Base-by-base conservation (phyloP, 169 alveolate genomes). In the Cryptosporidium sp. region DNA sequence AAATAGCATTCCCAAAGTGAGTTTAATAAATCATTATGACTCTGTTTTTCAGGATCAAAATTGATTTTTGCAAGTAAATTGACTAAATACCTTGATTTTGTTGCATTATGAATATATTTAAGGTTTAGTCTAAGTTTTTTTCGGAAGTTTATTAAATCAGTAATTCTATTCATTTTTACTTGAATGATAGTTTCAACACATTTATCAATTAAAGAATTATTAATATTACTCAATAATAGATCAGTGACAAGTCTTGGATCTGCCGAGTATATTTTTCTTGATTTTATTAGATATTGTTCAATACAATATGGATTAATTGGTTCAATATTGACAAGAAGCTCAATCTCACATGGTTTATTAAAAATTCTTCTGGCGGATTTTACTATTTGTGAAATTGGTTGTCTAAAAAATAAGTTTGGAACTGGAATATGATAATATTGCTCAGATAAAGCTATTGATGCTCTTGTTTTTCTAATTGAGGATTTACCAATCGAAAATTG, bases 61-160 rank as follows among this genome's bases (percentile, higher is more conserved):
- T 80, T 80, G 6, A 86, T 69, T 52, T 71, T 74, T 26, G 92
- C 89, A 48, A 80, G 75, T n/a, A 62, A 31, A 48, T 80, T 80
- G 10, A 80, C 52, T 21, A 80, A 80, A 70, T 59, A 71, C 55
- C 92, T 86, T 7, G 92, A 86, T 50, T 73, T 74, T 0, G 92
- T 86, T 23, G 92, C 92, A 48, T 69, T 71, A 33, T 86, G 89
- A 37, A 80, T 80, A 43, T 80, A 80, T 61, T 31, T 61, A 26
- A 80, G 89, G 62, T 80, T 80, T 14, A 37, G 7, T 29, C 51
- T 67, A 16, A 80, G 75, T 43, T 80, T 80, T 26, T 39, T 35
- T 16, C 80, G 62, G 70, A 80, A 80, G 45, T 37, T 55, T 16
- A 10, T 23, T 55, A 35, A 23, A 70, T 84, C 92, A 9, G 31